Evolutionary conservation across 2,329 filamentous ascomycete species (phyloP).

Genomic region (Aspergillus sergii): DNA sequence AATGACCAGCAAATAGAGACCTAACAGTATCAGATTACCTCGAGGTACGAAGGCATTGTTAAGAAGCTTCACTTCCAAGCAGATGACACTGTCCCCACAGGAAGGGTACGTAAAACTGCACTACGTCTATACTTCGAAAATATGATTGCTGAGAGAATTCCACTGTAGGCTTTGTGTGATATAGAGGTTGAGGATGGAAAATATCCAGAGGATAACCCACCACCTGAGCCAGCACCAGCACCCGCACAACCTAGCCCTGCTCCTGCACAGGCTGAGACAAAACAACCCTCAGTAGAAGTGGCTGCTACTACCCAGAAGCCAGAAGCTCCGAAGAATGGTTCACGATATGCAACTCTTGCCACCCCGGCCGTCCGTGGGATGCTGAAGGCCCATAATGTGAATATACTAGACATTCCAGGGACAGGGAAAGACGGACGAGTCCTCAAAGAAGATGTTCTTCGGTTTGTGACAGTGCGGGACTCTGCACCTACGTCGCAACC

Average conservation of each 20-base stretch:
- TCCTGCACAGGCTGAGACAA: conserved; percentile 17
- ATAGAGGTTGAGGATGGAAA: conserved; percentile 86
- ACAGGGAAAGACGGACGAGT: conserved; percentile 91
- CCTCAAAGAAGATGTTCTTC: conserved; percentile 86
- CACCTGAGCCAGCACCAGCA: conserved; percentile 29
- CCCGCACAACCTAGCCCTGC: conserved; percentile 18
- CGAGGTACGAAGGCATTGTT: conserved; percentile 90
- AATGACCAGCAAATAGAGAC: neutral
- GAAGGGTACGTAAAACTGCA: conserved; percentile 55
- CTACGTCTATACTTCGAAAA: neutral
- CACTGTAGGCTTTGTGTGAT: conserved; percentile 75
- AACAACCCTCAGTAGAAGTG: conserved; percentile 18
- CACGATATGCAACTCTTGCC: conserved; percentile 74
- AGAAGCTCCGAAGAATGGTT: conserved; percentile 29
- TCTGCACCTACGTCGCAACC: conserved; percentile 30
- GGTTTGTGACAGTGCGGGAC: conserved; percentile 62
- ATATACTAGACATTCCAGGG: conserved; percentile 77
- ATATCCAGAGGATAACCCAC: conserved; percentile 59
- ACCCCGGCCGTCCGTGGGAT: conserved; percentile 92
- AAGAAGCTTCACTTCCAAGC: conserved; percentile 96
- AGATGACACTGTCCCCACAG: conserved; percentile 94
- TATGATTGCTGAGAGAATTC: conserved; percentile 14
- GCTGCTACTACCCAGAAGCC: conserved; percentile 9
- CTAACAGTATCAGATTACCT: conserved; percentile 76
- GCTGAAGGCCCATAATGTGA: conserved; percentile 74